These are phyloP conservation scores for Fraxinus angustifolia DNA, from an alignment of 305 asterid genomes.

Conservation along the genomic window DNA sequence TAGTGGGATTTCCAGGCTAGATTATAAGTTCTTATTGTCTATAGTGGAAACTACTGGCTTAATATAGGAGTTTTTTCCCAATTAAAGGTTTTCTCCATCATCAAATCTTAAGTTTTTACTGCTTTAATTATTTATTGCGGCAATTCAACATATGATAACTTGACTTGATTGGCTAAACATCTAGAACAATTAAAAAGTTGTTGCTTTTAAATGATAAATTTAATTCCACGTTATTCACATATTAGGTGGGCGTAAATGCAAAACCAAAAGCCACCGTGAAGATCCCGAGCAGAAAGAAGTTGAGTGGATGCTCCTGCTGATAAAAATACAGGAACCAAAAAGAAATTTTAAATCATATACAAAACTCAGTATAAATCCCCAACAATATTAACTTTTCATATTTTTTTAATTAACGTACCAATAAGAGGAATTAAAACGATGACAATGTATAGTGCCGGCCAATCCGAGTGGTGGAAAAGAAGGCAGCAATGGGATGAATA, in stretches of 20 bases:
- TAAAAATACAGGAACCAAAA: neutral
- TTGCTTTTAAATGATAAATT: too few species aligned
- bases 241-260: neutral
- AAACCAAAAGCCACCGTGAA: slow-evolving; percentile 28
- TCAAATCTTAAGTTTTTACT: too few species aligned
- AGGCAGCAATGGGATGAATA: slow-evolving; percentile 41
- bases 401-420: slow-evolving; percentile 18
- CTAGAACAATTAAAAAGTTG: too few species aligned
- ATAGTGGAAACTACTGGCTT: too few species aligned
- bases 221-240: too few species aligned
- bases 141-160: too few species aligned
- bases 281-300: slow-evolving; percentile 35
- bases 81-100: too few species aligned
- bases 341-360: neutral
- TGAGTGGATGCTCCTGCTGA: slow-evolving; percentile 26
- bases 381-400: neutral
- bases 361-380: neutral
- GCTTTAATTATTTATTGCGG: too few species aligned
- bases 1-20: too few species aligned
- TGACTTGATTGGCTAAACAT: too few species aligned
- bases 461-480: slow-evolving; percentile 40
- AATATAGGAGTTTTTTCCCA: too few species aligned
- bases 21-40: too few species aligned
- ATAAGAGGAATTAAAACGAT: slow-evolving; percentile 37
- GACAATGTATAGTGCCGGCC: slow-evolving; percentile 41